Conservation (phyloP, 352 stramenopile genomes). For the Pythium coloratum region DNA sequence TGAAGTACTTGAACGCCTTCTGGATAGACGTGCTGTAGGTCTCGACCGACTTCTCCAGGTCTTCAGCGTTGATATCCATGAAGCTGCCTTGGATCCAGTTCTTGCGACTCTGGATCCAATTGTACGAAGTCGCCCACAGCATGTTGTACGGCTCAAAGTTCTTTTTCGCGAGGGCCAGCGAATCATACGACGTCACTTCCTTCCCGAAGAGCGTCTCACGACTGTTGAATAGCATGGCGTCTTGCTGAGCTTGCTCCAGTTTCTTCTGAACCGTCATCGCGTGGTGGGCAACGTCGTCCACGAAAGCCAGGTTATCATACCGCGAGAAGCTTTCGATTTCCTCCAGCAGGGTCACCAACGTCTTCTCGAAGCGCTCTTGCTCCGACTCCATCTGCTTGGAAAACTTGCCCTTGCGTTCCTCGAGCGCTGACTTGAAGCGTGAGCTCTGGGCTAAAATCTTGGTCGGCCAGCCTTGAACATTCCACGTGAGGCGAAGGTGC, state of each 20-base stretch:
- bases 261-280: constrained; percentile 86
- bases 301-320: constrained; percentile 87
- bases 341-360: constrained; percentile 70
- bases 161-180: constrained; percentile 87
- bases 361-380: constrained; percentile 92
- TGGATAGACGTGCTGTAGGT: constrained; percentile 85
- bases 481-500: constrained; percentile 88
- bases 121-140: constrained; percentile 89
- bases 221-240: constrained; percentile 92
- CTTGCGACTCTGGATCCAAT: constrained; percentile 92
- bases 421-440: constrained; percentile 71
- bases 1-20: constrained; percentile 94
- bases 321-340: constrained; percentile 89
- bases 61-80: constrained; percentile 88
- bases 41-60: constrained; percentile 90
- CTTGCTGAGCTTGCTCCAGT: constrained; percentile 87
- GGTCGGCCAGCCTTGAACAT: constrained; percentile 88
- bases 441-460: constrained; percentile 84
- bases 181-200: constrained; percentile 89
- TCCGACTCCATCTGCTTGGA: constrained; percentile 93
- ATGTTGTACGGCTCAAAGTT: constrained; percentile 94
- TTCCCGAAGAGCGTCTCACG: constrained; percentile 90
- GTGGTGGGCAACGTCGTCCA: constrained; percentile 87
- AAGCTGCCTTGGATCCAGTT: constrained; percentile 93
- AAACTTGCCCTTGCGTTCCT: constrained; percentile 87